These are phyloP conservation scores for Kurtzmaniella quercitrusa DNA, from an alignment of 1,139 yeast species.

Conservation along the genomic window DNA sequence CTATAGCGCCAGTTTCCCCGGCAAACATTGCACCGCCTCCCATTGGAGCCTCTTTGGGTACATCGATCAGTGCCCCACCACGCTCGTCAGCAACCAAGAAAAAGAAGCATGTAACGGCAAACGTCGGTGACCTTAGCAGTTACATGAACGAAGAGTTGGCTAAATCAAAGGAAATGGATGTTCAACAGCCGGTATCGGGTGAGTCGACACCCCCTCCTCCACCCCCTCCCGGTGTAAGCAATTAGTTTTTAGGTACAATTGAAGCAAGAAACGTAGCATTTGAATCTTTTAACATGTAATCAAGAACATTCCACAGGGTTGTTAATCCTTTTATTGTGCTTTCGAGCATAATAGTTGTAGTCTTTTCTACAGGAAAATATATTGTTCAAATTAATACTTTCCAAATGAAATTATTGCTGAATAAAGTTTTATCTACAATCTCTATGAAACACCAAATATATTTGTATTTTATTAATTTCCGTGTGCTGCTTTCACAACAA, in stretches of 20 bases:
- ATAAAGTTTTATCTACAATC: too few relatives aligned
- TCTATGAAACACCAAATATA: not conserved
- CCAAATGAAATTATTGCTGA: not conserved
- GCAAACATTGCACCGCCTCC: constrained; percentile 8
- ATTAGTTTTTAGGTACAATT: not conserved
- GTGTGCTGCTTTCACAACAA: constrained; percentile 21
- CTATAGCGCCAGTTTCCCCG: constrained; percentile 11
- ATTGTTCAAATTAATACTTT: too few relatives aligned
- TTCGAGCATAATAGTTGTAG: too few relatives aligned
- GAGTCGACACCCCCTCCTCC: constrained; percentile 30
- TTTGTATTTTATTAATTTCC: not conserved
- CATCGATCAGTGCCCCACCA: constrained; percentile 19
- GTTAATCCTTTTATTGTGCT: not conserved
- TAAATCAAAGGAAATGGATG: constrained; percentile 37
- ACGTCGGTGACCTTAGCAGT: constrained; percentile 30
- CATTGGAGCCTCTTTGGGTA: constrained; percentile 2
- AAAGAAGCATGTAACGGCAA: constrained; percentile 24
- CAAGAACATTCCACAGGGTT: too few relatives aligned
- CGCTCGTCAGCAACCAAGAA: constrained; percentile 16
- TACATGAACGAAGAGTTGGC: constrained; percentile 46
- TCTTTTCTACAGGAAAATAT: too few relatives aligned
- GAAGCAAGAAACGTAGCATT: too few relatives aligned
- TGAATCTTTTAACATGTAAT: too few relatives aligned
- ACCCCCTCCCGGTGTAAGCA: constrained; percentile 12
- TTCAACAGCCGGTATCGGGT: constrained; percentile 10